Evolutionary conservation across 2,329 filamentous ascomycete species (phyloP).

Genomic region (Penicillium crustosum): DNA sequence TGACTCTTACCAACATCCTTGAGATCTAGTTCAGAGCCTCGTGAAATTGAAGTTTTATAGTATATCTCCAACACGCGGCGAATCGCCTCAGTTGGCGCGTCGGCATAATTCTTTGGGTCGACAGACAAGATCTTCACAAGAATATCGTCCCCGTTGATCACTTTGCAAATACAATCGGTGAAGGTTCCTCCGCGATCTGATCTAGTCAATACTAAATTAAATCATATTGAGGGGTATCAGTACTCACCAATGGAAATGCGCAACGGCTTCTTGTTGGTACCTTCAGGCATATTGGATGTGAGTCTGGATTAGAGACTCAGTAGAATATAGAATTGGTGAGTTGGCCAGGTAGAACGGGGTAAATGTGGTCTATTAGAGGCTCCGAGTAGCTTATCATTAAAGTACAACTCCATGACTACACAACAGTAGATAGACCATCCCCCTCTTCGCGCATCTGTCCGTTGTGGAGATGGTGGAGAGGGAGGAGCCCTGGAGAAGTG

Average conservation of each 20-base stretch:
- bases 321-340: neutral
- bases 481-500: neutral
- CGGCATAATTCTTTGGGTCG: constrained; percentile 81
- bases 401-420: neutral
- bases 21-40: constrained; percentile 16
- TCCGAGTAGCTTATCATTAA: neutral
- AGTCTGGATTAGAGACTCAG: neutral
- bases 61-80: constrained; percentile 13
- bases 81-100: constrained; percentile 53
- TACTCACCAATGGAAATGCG: constrained; percentile 1
- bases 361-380: neutral
- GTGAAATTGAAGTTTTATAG: constrained; percentile 12
- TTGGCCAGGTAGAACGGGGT: neutral
- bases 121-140: constrained; percentile 83
- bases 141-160: constrained; percentile 51
- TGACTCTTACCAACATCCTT: constrained; percentile 10
- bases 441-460: constrained; percentile 2
- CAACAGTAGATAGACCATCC: neutral
- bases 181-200: constrained; percentile 44
- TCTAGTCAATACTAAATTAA: neutral
- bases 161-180: constrained; percentile 13
- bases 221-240: neutral
- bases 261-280: neutral
- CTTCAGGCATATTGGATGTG: constrained; percentile 4
- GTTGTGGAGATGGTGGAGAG: constrained; percentile 7